These are phyloP conservation scores for Hyphopichia buzzinii DNA, from an alignment of 1,139 yeast genomes.

Conservation along the genomic window DNA sequence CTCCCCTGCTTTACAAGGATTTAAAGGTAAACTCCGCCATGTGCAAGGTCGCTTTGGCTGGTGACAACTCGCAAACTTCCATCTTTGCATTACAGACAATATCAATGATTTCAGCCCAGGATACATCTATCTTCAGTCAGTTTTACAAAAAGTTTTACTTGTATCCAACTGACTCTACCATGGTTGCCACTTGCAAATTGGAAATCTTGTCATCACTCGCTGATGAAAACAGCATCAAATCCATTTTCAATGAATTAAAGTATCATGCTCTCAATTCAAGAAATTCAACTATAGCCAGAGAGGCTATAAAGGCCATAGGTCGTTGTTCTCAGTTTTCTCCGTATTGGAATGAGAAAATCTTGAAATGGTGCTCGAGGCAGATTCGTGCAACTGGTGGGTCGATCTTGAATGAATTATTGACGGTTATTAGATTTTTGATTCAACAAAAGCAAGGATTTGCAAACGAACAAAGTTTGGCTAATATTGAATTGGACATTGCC, in stretches of 20 bases:
- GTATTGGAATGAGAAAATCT: conserved; percentile 34
- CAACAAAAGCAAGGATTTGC: conserved; percentile 46
- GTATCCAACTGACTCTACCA: conserved; percentile 52
- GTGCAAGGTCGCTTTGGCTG: conserved; percentile 35
- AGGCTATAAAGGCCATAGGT: conserved; percentile 60
- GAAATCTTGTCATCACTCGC: conserved; percentile 60
- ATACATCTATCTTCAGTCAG: conserved; percentile 46
- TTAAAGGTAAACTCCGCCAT: conserved; percentile 51
- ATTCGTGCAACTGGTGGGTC: conserved; percentile 25
- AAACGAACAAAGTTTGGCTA: conserved; percentile 18
- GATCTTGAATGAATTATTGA: conserved; percentile 58
- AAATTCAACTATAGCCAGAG: conserved; percentile 38
- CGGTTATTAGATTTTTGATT: conserved; percentile 68
- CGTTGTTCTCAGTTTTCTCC: conserved; percentile 43
- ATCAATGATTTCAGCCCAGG: conserved; percentile 30
- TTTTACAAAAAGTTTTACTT: conserved; percentile 55
- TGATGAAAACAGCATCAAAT: conserved; percentile 48
- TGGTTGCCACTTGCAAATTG: conserved; percentile 56
- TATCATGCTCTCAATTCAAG: conserved; percentile 52
- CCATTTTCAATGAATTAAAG: conserved; percentile 65
- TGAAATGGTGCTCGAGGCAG: conserved; percentile 43
- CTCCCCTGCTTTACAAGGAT: conserved; percentile 47
- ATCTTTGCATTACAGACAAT: conserved; percentile 44
- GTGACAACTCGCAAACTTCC: conserved; percentile 30
- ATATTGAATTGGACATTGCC: conserved; percentile 25